phyloP scores from a whole-genome alignment of 106 monocot species.

The Dendrobium huoshanense region DNA sequence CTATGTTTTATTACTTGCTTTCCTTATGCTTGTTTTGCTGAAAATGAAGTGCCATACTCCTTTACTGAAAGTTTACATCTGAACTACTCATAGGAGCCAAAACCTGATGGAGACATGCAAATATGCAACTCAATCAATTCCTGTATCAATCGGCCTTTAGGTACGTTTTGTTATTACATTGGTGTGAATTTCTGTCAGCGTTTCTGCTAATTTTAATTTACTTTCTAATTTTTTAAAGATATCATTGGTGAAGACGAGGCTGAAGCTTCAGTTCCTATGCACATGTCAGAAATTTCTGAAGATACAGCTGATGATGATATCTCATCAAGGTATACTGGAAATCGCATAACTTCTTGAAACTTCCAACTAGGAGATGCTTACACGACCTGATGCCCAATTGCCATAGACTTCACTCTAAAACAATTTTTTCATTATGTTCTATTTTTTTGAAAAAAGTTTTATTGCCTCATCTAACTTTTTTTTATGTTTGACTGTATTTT shows the following conservation, averaged over 20 bases:
- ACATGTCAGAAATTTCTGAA: slow-evolving; percentile 59
- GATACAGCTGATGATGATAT: slow-evolving; percentile 78
- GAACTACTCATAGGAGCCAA: slow-evolving; percentile 47
- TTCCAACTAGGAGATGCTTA: slow-evolving; percentile 1
- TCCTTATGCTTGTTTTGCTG: not conserved
- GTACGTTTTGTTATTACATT: slow-evolving; percentile 23
- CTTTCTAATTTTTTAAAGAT: slow-evolving; percentile 21
- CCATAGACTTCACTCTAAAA: not conserved
- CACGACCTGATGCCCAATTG: not conserved
- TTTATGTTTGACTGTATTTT: not conserved
- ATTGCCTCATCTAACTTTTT: not conserved
- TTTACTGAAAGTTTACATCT: not conserved
- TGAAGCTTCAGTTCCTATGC: slow-evolving; percentile 61
- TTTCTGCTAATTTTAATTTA: not conserved
- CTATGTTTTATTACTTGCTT: not conserved
- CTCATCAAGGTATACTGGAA: slow-evolving; percentile 64
- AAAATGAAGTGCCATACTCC: not conserved
- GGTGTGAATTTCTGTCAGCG: not conserved
- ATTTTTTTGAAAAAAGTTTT: not conserved
- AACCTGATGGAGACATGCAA: slow-evolving; percentile 48
- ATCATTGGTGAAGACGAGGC: slow-evolving; percentile 65
- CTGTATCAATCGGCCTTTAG: slow-evolving; percentile 74
- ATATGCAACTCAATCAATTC: slow-evolving; percentile 66
- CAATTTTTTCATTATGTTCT: not conserved
- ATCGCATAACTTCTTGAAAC: not conserved